phyloP scores from a whole-genome alignment of 306 rosid genomes.

The Potentilla sterilis region DNA sequence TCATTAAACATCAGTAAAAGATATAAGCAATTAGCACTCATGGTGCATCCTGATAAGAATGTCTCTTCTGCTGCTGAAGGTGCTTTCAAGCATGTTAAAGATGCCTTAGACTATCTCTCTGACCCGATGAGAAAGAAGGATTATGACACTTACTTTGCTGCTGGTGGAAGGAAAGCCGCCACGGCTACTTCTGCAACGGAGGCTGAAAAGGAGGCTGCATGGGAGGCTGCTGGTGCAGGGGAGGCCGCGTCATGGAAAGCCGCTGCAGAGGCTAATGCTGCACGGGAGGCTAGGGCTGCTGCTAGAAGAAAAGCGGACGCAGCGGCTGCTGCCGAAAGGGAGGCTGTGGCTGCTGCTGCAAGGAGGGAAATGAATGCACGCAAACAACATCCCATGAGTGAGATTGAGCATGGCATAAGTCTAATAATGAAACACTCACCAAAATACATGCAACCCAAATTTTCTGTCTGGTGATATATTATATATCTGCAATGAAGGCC shows the following conservation, averaged over 20 bases:
- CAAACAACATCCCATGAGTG: not conserved
- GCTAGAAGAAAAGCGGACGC: too few relatives aligned
- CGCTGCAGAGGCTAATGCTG: too few relatives aligned
- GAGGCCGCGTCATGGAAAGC: too few relatives aligned
- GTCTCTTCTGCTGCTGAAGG: not conserved
- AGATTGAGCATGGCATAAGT: not conserved
- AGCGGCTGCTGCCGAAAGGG: not conserved
- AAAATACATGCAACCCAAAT: not conserved
- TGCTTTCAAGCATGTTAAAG: constrained; percentile 13
- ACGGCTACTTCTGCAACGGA: too few relatives aligned
- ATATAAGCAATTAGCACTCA: not conserved
- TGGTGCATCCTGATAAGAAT: constrained; percentile 14
- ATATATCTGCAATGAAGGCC: not conserved
- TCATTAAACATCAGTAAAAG: not conserved
- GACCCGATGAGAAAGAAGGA: not conserved
- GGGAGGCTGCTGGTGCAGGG: not conserved
- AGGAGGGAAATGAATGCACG: not conserved
- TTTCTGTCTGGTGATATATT: not conserved
- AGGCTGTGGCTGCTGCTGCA: not conserved
- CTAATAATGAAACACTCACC: not conserved
- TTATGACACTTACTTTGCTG: not conserved
- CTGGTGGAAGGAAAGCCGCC: not conserved
- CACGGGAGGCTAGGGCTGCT: too few relatives aligned
- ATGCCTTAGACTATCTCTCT: constrained; percentile 1
- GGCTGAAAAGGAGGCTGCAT: too few relatives aligned